A percentile compares a stretch with the other conserved stretches of the same genome.
Conservation (phyloP, 106 monocot species). For the Allium cepa region DNA sequence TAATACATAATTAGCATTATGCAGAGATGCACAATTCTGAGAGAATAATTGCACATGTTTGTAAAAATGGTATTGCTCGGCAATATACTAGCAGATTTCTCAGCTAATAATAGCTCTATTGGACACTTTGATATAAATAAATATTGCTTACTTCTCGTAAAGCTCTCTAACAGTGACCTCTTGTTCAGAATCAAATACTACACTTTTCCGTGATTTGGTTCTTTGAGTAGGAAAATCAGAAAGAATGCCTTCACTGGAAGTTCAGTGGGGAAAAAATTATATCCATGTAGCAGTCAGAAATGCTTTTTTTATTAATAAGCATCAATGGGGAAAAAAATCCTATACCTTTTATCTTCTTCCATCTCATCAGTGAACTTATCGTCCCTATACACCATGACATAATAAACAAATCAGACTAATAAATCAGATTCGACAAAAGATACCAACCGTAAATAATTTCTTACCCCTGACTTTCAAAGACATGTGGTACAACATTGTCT, state of each 20-base stretch:
- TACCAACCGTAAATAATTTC: background rate
- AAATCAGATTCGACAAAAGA: background rate
- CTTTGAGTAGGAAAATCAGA: constrained; percentile 12
- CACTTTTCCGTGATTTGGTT: constrained; percentile 20
- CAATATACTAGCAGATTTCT: background rate
- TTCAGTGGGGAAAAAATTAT: no score
- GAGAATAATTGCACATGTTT: background rate
- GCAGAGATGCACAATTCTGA: no score
- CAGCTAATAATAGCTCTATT: background rate
- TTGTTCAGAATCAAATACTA: constrained; percentile 44
- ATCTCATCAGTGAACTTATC: constrained; percentile 12
- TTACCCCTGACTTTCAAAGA: constrained; percentile 22
- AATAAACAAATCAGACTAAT: background rate
- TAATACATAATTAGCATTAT: no score
- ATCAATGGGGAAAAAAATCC: constrained; percentile 7
- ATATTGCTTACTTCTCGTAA: constrained; percentile 53
- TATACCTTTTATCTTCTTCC: constrained; percentile 21
- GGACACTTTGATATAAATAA: no score
- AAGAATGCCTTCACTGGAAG: constrained; percentile 12
- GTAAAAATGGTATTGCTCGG: background rate
- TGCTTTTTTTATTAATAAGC: background rate
- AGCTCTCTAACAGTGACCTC: constrained; percentile 31
- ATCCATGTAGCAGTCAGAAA: constrained; percentile 7
- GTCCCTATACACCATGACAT: background rate
- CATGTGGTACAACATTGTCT: constrained; percentile 35